A percentile compares a stretch with the other conserved stretches of the same genome.
These are phyloP conservation scores for Corymbia maculata DNA, from an alignment of 345 rosid genomes.

Conservation along the genomic window DNA sequence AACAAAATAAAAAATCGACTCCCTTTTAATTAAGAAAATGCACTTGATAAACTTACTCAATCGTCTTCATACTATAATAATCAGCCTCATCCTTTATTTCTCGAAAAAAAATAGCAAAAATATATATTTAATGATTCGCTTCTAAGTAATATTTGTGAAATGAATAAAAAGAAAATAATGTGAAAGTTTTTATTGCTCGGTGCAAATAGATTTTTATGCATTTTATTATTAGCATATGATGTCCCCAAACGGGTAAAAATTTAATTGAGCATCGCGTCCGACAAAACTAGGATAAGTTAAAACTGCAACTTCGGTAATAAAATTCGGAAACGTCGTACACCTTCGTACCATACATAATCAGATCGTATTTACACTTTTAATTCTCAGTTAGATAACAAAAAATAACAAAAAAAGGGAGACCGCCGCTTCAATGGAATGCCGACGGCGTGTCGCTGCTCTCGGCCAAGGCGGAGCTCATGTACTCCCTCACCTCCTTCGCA, in stretches of 20 bases:
- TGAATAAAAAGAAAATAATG: neutral
- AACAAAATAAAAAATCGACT: neutral
- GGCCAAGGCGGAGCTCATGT: slow-evolving; percentile 10
- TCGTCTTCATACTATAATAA: neutral
- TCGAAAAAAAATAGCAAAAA: neutral
- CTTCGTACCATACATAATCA: neutral
- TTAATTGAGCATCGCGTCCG: neutral
- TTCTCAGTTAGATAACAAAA: neutral
- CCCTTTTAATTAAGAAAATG: neutral
- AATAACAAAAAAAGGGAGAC: fast-evolving
- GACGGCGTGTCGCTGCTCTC: neutral
- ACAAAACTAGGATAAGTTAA: neutral
- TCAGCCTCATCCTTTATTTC: neutral
- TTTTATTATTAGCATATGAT: neutral
- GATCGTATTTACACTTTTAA: neutral
- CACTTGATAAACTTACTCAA: neutral
- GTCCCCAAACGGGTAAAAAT: neutral
- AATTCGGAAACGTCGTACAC: neutral
- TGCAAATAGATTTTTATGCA: neutral
- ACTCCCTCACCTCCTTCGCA: slow-evolving; percentile 60
- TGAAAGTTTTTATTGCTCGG: neutral
- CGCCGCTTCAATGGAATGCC: neutral
- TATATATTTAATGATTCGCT: neutral
- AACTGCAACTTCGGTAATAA: neutral
- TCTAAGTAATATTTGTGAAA: neutral